Evolutionary conservation across 805 yeast genomes (phyloP), one percentile per base, ranked within the genome.

Genomic region (Pichia rugopelliculosa): DNA sequence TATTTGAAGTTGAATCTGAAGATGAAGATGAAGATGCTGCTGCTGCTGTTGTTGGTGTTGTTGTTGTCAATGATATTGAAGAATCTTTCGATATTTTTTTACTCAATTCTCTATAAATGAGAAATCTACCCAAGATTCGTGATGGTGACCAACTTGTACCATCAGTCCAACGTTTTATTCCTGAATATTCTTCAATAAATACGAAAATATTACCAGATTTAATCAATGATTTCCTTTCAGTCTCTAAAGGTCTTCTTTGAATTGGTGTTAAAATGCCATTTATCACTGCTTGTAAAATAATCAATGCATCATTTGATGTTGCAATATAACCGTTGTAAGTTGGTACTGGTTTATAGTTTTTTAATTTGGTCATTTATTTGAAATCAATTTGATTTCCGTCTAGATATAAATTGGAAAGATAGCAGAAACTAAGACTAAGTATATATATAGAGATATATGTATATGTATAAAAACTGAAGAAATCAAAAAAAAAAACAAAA

Each of bases 71-170:
- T 30, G 18, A n/a, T 5, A 10, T 30, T 15, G 9, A 30, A 15
- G 17, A 18, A 30, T n/a, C 6, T 30, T 30, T 30, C n/a, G n/a
- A n/a, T 30, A n/a, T 4, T n/a, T 57, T 56, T 36, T 69, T 67
- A 52, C 76, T 77, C 33, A 79, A 62, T 60, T 89, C 95, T 24
- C 95, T 76, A 64, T 90, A 90, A 11, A 90, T 82, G 30, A 90
- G 69, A 57, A 90, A 90, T 49, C 93, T 73, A 6, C 96, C 96
- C 24, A 88, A 72, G 36, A 90, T 88, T 42, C 97, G 72, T 2
- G 95, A 84, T 0, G 97, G 96, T 2, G 90, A 80, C 98, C 98
- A 90, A 13, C 90, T 72, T 13, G 87, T 77, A n/a, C 96, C 96
- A 59, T 90, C 98, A 1, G 98, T 90, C 98, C 98, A 90, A 50